Percentiles rank a stretch among this genome's conserved stretches.
Conservation (phyloP, 78 protist genomes). For the Planoprotostelium fungivorum region DNA sequence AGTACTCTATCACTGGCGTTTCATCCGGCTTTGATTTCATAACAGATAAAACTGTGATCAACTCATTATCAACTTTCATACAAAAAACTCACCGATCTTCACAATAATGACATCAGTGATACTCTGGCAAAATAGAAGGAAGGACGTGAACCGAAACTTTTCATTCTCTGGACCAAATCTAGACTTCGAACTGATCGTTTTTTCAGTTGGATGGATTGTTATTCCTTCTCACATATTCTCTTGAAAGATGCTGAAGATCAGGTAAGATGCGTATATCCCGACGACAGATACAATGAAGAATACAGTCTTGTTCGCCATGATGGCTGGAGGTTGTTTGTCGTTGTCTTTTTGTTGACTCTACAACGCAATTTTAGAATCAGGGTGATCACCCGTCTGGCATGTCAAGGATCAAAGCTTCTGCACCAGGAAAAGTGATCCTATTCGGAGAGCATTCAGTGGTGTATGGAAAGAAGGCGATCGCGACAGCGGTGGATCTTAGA, state of each 20-base stretch:
- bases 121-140: neutral
- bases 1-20: neutral
- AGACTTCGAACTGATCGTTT: neutral
- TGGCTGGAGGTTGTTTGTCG: too few relatives aligned
- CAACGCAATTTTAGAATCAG: too few relatives aligned
- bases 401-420: too few relatives aligned
- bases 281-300: neutral
- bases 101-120: neutral
- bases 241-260: neutral
- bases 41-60: neutral
- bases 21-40: neutral
- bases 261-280: neutral
- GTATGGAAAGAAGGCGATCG: slow-evolving; percentile 60
- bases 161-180: neutral
- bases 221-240: neutral
- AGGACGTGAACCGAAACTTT: neutral
- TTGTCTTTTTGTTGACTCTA: too few relatives aligned
- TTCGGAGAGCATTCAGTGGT: slow-evolving; percentile 81
- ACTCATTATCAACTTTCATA: neutral
- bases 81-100: neutral
- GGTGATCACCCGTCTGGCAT: too few relatives aligned
- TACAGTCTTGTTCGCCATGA: neutral
- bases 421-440: slow-evolving; percentile 75
- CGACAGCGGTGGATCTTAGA: slow-evolving; percentile 43
- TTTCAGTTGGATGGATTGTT: neutral